Conservation (phyloP, 2,329 filamentous ascomycete species). For the Verruconis gallopava region DNA sequence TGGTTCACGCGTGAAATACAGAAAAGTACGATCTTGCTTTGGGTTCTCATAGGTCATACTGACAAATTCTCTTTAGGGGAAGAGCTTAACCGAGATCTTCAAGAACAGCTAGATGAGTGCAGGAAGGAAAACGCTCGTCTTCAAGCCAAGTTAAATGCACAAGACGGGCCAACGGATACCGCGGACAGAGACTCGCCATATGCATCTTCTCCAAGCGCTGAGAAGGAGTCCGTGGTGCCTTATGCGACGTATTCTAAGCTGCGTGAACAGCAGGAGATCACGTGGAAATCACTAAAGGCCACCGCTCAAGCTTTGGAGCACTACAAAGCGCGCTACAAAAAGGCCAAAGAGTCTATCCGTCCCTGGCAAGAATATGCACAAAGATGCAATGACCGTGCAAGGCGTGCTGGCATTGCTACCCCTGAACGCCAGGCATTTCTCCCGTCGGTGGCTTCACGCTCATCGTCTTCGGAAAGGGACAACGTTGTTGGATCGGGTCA, state of each 20-base stretch:
- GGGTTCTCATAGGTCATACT: neutral
- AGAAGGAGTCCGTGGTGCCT: neutral
- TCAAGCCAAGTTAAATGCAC: neutral
- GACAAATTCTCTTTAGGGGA: neutral
- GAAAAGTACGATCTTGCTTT: neutral
- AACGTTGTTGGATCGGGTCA: no score
- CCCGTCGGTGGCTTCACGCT: neutral
- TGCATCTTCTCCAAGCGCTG: neutral
- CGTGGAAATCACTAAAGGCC: neutral
- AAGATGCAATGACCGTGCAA: neutral
- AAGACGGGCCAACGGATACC: neutral
- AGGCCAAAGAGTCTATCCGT: neutral
- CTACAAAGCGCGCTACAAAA: neutral
- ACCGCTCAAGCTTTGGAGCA: neutral
- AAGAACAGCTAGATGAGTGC: neutral
- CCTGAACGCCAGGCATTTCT: no score
- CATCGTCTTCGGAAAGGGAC: neutral
- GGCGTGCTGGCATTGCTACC: neutral
- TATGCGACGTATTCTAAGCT: neutral
- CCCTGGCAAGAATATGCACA: conserved; percentile 4
- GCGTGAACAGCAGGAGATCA: conserved; percentile 2
- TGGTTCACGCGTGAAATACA: neutral
- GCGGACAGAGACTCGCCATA: neutral
- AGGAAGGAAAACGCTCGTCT: neutral
- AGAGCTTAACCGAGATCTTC: neutral